Conservation (phyloP, 495 filamentous ascomycete genomes). For the Penicillium cataractarum region DNA sequence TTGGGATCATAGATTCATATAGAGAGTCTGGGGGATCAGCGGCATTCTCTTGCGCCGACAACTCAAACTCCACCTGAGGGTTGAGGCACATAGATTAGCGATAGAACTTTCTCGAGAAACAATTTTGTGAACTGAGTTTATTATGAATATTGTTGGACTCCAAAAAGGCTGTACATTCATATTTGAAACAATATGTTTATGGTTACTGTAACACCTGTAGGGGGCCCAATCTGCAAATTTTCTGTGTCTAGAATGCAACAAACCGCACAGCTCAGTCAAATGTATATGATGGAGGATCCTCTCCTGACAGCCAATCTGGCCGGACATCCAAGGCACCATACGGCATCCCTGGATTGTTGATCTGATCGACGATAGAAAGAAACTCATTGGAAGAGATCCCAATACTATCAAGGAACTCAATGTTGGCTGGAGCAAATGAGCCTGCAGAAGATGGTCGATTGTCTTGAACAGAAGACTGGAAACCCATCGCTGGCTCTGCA, state of each 20-base stretch:
- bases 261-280: background rate
- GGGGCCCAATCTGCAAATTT: background rate
- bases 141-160: background rate
- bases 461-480: background rate
- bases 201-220: too few relatives aligned
- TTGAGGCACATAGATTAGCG: background rate
- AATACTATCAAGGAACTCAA: slow-evolving; percentile 35
- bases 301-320: background rate
- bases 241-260: background rate
- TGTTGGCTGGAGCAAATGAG: slow-evolving; percentile 4
- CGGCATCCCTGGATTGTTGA: slow-evolving; percentile 9
- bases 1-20: slow-evolving; percentile 49
- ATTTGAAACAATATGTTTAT: background rate
- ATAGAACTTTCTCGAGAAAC: background rate
- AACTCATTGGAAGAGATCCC: slow-evolving; percentile 39
- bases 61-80: background rate
- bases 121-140: background rate
- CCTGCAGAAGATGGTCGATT: slow-evolving; percentile 1
- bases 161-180: background rate
- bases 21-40: slow-evolving; percentile 14
- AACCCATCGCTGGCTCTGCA: background rate
- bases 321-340: background rate
- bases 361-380: slow-evolving; percentile 33
- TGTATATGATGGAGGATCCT: background rate
- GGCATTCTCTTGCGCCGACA: slow-evolving; percentile 7